These are phyloP conservation scores for Diutina sp. DNA, from an alignment of 1,139 yeast genomes.

Conservation along the genomic window DNA sequence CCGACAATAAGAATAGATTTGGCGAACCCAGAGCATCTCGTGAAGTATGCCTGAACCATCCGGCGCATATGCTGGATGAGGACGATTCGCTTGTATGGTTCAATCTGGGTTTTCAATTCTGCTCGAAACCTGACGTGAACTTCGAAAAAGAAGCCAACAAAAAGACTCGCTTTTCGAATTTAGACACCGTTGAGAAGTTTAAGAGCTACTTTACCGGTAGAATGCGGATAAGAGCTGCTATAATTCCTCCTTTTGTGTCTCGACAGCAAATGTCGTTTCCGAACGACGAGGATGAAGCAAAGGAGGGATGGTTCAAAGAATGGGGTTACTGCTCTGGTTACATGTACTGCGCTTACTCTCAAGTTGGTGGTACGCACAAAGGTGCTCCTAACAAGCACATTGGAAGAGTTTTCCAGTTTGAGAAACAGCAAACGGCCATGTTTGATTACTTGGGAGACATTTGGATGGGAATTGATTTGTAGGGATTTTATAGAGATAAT, in stretches of 20 bases:
- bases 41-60: constrained; percentile 26
- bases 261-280: background rate
- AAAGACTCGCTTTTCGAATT: constrained; percentile 4
- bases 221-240: constrained; percentile 14
- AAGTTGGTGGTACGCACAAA: constrained; percentile 13
- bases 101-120: constrained; percentile 8
- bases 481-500: background rate
- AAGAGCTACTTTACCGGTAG: constrained; percentile 14
- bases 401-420: background rate
- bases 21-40: constrained; percentile 3
- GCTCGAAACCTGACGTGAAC: constrained; percentile 5
- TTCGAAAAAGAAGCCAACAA: constrained; percentile 5
- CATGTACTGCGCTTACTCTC: constrained; percentile 27
- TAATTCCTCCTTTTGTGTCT: constrained; percentile 18
- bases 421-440: background rate
- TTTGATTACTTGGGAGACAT: background rate
- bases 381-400: background rate
- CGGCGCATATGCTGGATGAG: constrained; percentile 17
- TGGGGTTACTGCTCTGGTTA: constrained; percentile 20
- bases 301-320: constrained; percentile 16
- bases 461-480: background rate
- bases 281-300: constrained; percentile 17
- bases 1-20: background rate
- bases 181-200: constrained; percentile 12
- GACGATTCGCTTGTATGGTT: constrained; percentile 7